Conservation (phyloP, 371 early-diverging fungal genomes). For the Quaeritorhiza haematococci region DNA sequence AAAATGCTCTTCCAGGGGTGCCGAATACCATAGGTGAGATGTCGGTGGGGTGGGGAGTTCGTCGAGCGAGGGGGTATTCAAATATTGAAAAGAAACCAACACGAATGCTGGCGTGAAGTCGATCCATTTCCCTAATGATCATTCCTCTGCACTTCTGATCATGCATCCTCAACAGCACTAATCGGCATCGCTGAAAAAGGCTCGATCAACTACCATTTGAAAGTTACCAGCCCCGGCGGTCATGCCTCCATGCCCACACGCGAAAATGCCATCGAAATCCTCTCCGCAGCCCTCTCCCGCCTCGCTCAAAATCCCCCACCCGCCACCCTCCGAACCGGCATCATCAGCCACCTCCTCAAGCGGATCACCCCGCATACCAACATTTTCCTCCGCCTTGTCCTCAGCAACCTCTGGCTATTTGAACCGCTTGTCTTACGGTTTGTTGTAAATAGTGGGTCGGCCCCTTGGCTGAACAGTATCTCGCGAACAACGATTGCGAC, state of each 20-base stretch:
- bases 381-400: background rate
- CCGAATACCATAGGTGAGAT: constrained; percentile 1
- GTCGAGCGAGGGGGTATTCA: background rate
- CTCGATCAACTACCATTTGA: constrained; percentile 29
- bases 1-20: constrained; percentile 6
- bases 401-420: background rate
- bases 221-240: constrained; percentile 26
- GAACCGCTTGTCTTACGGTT: background rate
- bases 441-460: background rate
- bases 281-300: constrained; percentile 12
- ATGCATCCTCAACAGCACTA: constrained; percentile 12
- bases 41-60: background rate
- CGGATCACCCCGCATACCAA: background rate
- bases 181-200: constrained; percentile 32
- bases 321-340: background rate
- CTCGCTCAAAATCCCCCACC: background rate
- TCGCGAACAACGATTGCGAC: constrained; percentile 12
- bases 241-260: constrained; percentile 31
- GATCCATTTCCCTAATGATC: no score
- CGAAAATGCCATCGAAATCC: constrained; percentile 23
- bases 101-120: no score
- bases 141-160: no score
- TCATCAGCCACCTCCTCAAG: background rate
- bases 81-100: no score
- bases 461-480: constrained; percentile 9